Conservation (phyloP, 2,329 filamentous ascomycete genomes). For the Ceratocystis diversiconidia region DNA sequence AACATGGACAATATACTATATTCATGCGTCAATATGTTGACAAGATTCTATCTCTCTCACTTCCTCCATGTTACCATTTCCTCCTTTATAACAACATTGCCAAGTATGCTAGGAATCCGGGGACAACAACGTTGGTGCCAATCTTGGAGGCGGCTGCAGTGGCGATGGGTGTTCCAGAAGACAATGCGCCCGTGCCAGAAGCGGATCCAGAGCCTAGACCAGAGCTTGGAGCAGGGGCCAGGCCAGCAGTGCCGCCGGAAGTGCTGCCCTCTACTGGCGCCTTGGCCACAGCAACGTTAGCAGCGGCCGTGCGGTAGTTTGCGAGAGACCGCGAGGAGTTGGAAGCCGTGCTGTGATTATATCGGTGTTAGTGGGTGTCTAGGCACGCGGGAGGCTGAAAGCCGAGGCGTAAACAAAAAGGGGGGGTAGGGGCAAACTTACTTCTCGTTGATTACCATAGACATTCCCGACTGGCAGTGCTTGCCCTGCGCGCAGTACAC, state of each 20-base stretch:
- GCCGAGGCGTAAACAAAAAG: not conserved
- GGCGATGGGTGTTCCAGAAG: constrained; percentile 9
- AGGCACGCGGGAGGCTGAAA: not conserved
- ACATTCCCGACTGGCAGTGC: constrained; percentile 65
- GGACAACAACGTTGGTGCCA: constrained; percentile 2
- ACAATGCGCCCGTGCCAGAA: not conserved
- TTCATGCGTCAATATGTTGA: not conserved
- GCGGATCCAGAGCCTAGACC: constrained; percentile 6
- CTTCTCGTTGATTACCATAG: constrained; percentile 63
- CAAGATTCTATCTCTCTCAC: not conserved
- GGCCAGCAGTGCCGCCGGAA: constrained; percentile 13
- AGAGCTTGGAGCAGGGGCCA: constrained; percentile 9
- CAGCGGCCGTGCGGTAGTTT: constrained; percentile 33
- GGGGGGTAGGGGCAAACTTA: constrained; percentile 29
- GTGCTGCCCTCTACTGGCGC: constrained; percentile 19
- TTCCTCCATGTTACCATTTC: not conserved
- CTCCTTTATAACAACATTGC: constrained; percentile 13
- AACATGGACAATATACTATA: not conserved
- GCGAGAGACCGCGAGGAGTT: constrained; percentile 40
- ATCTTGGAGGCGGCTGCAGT: constrained; percentile 14
- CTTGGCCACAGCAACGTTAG: constrained; percentile 24
- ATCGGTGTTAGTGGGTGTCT: not conserved
- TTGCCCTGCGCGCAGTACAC: constrained; percentile 60
- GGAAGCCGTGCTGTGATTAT: constrained; percentile 29
- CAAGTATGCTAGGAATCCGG: constrained; percentile 11